Evolutionary conservation across 192 early-diverging fungal species (phyloP).

Genomic region (Chytriomyces sp.): DNA sequence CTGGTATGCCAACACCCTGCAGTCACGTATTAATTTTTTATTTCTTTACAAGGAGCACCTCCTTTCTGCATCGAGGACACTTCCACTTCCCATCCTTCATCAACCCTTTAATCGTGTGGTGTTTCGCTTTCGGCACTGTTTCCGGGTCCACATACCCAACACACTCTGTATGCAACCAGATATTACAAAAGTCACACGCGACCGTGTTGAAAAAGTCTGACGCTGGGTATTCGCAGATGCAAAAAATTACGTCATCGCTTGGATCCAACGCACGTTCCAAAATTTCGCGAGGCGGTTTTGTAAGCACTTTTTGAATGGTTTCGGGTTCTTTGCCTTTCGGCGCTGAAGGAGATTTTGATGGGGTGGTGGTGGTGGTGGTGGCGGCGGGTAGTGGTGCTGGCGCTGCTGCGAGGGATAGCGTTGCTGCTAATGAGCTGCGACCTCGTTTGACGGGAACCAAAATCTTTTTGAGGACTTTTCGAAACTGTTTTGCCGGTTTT

Average conservation of each 20-base stretch:
- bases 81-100: slow-evolving; percentile 29
- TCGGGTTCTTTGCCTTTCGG: background rate
- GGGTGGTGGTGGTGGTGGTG: background rate
- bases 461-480: slow-evolving; percentile 30
- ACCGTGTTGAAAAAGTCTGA: slow-evolving; percentile 23
- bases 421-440: background rate
- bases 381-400: background rate
- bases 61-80: slow-evolving; percentile 27
- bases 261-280: slow-evolving; percentile 12
- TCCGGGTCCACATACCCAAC: slow-evolving; percentile 30
- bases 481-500: slow-evolving; percentile 19
- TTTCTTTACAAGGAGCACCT: slow-evolving; percentile 11
- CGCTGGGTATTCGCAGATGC: slow-evolving; percentile 26
- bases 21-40: too few relatives aligned
- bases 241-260: slow-evolving; percentile 25
- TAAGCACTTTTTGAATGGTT: background rate
- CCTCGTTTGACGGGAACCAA: slow-evolving; percentile 7
- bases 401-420: background rate
- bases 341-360: background rate
- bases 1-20: too few relatives aligned
- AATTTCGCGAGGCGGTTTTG: slow-evolving; percentile 5
- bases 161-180: slow-evolving; percentile 24
- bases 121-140: background rate
- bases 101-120: slow-evolving; percentile 15
- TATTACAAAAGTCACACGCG: slow-evolving; percentile 29